phyloP scores from a whole-genome alignment of 345 rosid genomes.

The Eucalyptus shirleyi region DNA sequence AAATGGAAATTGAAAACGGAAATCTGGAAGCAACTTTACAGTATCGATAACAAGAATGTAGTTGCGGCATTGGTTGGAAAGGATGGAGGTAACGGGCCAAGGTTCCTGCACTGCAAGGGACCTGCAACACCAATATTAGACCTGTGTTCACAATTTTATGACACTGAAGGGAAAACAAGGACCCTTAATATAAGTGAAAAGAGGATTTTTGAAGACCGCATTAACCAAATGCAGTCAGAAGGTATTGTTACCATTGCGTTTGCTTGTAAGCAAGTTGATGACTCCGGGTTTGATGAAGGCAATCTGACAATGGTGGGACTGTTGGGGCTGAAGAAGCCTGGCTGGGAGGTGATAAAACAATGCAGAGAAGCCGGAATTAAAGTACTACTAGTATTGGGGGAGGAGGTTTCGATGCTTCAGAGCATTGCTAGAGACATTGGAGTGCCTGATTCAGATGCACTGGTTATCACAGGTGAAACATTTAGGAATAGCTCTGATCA shows the following conservation, averaged over 20 bases:
- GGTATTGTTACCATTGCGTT: neutral
- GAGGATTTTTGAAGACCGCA: neutral
- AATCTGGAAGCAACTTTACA: too few species aligned
- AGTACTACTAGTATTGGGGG: neutral
- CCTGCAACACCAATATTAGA: neutral
- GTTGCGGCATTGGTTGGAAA: neutral
- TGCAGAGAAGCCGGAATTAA: neutral
- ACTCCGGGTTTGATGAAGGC: accelerated
- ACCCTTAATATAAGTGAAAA: accelerated
- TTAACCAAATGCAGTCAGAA: neutral
- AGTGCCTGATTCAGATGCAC: neutral
- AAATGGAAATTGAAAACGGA: neutral
- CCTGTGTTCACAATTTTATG: neutral
- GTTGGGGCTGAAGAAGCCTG: neutral
- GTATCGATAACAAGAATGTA: too few species aligned
- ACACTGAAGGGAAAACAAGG: neutral
- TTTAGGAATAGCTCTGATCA: neutral
- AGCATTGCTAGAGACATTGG: neutral
- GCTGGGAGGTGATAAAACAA: neutral
- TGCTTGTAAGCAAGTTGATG: neutral
- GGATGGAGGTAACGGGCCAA: too few species aligned
- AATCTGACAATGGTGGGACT: neutral
- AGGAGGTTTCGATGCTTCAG: neutral
- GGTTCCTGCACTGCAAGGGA: neutral
- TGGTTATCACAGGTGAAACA: neutral